A percentile compares a stretch with the other conserved stretches of the same genome.
These are phyloP conservation scores for Suhomyces faveliae DNA, from an alignment of 805 yeast species.

Conservation along the genomic window DNA sequence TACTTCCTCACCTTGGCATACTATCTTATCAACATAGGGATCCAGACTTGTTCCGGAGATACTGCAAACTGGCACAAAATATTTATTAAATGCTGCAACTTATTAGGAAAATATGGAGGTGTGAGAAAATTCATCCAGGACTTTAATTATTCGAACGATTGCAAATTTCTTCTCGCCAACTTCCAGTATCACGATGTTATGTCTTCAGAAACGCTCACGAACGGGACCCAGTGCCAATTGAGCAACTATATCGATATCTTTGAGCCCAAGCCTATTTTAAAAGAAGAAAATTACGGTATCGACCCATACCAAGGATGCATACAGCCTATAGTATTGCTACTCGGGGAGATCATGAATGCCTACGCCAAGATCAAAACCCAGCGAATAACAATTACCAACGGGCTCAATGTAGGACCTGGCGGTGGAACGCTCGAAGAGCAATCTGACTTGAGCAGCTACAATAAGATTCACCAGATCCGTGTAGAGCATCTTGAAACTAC, in stretches of 20 bases:
- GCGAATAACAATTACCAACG: neutral
- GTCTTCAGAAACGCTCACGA: slow-evolving; percentile 31
- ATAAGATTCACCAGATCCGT: slow-evolving; percentile 5
- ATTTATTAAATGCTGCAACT: slow-evolving; percentile 30
- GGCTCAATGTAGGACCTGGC: neutral
- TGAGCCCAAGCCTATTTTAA: slow-evolving; percentile 18
- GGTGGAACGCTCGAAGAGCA: neutral
- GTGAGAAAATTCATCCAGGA: slow-evolving; percentile 29
- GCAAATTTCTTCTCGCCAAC: slow-evolving; percentile 41
- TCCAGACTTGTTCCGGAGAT: slow-evolving; percentile 26
- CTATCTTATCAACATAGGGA: slow-evolving; percentile 21
- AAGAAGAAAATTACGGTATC: slow-evolving; percentile 33
- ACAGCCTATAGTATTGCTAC: slow-evolving; percentile 34
- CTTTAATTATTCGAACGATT: slow-evolving; percentile 34
- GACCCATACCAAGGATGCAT: slow-evolving; percentile 48
- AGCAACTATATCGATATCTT: slow-evolving; percentile 34
- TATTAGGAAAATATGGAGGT: slow-evolving; percentile 36
- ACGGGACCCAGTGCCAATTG: slow-evolving; percentile 39
- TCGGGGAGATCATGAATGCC: slow-evolving; percentile 42
- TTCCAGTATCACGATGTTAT: slow-evolving; percentile 45
- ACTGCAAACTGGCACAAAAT: slow-evolving; percentile 35
- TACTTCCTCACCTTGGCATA: slow-evolving; percentile 21
- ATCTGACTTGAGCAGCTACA: neutral
- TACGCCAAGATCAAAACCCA: slow-evolving; percentile 24
- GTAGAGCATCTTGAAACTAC: slow-evolving; percentile 13